A percentile compares a stretch with the other conserved stretches of the same genome.
These are phyloP conservation scores for Populus tremula DNA, from an alignment of 345 rosid genomes.

Conservation along the genomic window DNA sequence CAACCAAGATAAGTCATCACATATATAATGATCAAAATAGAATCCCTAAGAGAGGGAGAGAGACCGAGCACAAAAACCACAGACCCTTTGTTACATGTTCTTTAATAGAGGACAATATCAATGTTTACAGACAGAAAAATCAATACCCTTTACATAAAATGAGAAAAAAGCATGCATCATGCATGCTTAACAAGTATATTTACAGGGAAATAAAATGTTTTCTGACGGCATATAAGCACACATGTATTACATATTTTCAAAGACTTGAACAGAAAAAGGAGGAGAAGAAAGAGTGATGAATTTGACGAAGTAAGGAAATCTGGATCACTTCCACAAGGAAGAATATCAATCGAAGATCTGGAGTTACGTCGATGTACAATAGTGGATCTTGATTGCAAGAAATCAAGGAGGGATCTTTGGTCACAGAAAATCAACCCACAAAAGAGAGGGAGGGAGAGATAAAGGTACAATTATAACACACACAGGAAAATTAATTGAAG, in stretches of 20 bases:
- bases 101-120: not conserved
- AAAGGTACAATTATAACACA: too few relatives aligned
- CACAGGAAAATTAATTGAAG: not conserved
- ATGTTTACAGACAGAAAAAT: not conserved
- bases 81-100: not conserved
- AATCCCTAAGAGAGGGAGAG: not conserved
- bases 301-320: not conserved
- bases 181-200: not conserved
- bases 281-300: not conserved
- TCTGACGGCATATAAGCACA: not conserved
- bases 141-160: not conserved
- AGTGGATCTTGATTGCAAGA: not conserved
- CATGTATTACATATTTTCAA: not conserved
- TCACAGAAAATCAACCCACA: not conserved
- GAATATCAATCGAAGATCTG: not conserved
- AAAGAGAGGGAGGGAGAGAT: not conserved
- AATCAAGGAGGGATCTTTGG: conserved; percentile 10
- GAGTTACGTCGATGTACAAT: not conserved
- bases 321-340: not conserved
- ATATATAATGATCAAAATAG: not conserved
- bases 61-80: not conserved
- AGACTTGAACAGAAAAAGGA: not conserved
- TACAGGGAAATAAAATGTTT: not conserved
- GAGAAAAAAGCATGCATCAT: not conserved
- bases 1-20: not conserved